Percentiles rank a stretch among this genome's conserved stretches.
phyloP scores from a whole-genome alignment of 2,329 filamentous ascomycete species.

The Trichophyton equinum region DNA sequence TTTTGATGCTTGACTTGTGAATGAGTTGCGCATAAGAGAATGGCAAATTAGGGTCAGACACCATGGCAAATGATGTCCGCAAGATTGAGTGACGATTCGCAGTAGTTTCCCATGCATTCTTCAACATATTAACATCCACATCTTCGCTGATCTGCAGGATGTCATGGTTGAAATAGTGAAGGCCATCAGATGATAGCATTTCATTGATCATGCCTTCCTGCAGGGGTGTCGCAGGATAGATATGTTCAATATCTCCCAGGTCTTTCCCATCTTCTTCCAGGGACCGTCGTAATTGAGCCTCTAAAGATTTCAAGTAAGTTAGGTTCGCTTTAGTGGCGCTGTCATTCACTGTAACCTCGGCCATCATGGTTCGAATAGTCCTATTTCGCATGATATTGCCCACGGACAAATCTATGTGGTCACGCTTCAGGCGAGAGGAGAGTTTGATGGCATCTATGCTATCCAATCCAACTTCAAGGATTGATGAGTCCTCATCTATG shows the following conservation, averaged over 20 bases:
- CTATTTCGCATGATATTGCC: slow-evolving; percentile 63
- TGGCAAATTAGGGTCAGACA: slow-evolving; percentile 49
- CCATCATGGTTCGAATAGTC: slow-evolving; percentile 51
- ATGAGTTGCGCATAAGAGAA: slow-evolving; percentile 47
- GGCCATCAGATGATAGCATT: slow-evolving; percentile 63
- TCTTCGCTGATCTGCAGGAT: slow-evolving; percentile 48
- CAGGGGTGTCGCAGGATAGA: slow-evolving; percentile 66
- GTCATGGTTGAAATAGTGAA: slow-evolving; percentile 77
- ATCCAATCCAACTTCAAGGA: slow-evolving; percentile 76
- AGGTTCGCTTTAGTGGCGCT: background rate
- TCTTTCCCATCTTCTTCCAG: slow-evolving; percentile 26
- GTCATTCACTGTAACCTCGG: slow-evolving; percentile 11
- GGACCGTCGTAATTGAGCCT: slow-evolving; percentile 27
- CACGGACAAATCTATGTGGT: slow-evolving; percentile 51
- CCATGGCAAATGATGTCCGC: slow-evolving; percentile 57
- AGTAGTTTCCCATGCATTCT: slow-evolving; percentile 50
- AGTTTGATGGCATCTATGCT: slow-evolving; percentile 87
- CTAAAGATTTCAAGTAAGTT: slow-evolving; percentile 3
- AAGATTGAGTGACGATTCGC: slow-evolving; percentile 55
- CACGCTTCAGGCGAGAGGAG: slow-evolving; percentile 54
- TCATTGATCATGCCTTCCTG: slow-evolving; percentile 79
- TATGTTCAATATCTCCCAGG: slow-evolving; percentile 38
- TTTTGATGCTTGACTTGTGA: slow-evolving; percentile 16
- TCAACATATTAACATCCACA: slow-evolving; percentile 46
- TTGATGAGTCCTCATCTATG: slow-evolving; percentile 48